These are phyloP conservation scores for Trypethelium eluteriae DNA, from an alignment of 495 filamentous ascomycete species.

Conservation along the genomic window DNA sequence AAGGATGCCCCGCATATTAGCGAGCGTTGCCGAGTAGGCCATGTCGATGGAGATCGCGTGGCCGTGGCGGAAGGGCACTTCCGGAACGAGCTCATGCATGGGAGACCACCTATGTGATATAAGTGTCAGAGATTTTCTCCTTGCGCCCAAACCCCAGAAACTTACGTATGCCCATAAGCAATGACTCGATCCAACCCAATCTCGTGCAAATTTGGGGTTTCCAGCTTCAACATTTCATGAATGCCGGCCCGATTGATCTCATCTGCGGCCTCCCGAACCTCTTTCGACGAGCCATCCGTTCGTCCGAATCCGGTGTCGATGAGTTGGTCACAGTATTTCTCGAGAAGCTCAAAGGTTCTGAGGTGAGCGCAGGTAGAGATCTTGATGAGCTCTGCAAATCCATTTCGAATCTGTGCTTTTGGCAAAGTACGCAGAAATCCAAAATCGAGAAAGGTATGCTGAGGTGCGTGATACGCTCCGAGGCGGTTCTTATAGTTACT, in stretches of 20 bases:
- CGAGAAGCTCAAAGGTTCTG: slow-evolving; percentile 51
- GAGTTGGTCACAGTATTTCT: slow-evolving; percentile 53
- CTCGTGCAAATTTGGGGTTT: slow-evolving; percentile 58
- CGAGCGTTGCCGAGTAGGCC: slow-evolving; percentile 58
- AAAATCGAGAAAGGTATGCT: slow-evolving; percentile 60
- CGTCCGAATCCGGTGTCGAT: slow-evolving; percentile 52
- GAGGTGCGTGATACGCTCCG: slow-evolving; percentile 58
- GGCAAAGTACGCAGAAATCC: slow-evolving; percentile 55
- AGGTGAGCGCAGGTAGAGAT: slow-evolving; percentile 57
- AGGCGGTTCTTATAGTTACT: slow-evolving; percentile 57
- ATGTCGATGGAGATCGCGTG: slow-evolving; percentile 62
- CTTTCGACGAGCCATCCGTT: slow-evolving; percentile 39
- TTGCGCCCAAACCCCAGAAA: background rate
- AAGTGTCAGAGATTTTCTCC: slow-evolving; percentile 11
- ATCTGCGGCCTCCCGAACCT: slow-evolving; percentile 49
- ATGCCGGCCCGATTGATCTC: slow-evolving; percentile 53
- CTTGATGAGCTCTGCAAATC: slow-evolving; percentile 61
- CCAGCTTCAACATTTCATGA: slow-evolving; percentile 55
- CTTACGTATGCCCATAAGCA: slow-evolving; percentile 59
- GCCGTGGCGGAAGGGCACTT: slow-evolving; percentile 54
- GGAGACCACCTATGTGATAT: slow-evolving; percentile 49
- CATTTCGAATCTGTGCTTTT: slow-evolving; percentile 53
- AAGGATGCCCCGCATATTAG: slow-evolving; percentile 46
- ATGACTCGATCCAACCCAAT: slow-evolving; percentile 57
- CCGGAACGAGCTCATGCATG: slow-evolving; percentile 53